phyloP scores from a whole-genome alignment of 2,329 filamentous ascomycete genomes.

The Trichoderma koningiopsis region DNA sequence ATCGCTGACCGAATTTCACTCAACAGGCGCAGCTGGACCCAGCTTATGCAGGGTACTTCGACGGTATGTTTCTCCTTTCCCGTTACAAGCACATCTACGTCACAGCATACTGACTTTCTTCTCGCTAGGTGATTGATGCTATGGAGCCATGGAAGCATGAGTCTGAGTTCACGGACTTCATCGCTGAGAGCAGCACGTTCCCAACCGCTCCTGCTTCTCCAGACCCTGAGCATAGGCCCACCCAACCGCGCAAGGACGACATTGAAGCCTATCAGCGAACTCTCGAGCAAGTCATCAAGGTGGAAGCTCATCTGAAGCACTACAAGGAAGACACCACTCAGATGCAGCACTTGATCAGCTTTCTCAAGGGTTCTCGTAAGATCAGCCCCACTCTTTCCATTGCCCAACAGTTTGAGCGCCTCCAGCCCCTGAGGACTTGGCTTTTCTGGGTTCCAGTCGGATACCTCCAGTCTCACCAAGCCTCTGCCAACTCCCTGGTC shows the following conservation, averaged over 20 bases:
- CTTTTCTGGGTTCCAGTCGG: constrained; percentile 93
- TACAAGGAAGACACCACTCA: constrained; percentile 70
- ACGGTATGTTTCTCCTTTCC: constrained; percentile 62
- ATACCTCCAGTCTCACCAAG: constrained; percentile 74
- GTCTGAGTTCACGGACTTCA: constrained; percentile 81
- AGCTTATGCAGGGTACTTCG: constrained; percentile 86
- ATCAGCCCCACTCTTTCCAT: constrained; percentile 70
- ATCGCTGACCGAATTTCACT: constrained; percentile 39
- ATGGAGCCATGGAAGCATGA: constrained; percentile 93
- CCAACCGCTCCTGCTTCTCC: constrained; percentile 67
- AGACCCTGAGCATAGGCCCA: constrained; percentile 61
- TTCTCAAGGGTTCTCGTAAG: constrained; percentile 71
- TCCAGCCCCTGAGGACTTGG: constrained; percentile 88
- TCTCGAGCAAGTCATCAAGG: constrained; percentile 66
- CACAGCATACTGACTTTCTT: constrained; percentile 3
- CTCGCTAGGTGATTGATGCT: constrained; percentile 74
- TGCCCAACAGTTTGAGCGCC: constrained; percentile 84
- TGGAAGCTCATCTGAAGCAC: constrained; percentile 69
- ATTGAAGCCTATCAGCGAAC: constrained; percentile 67
- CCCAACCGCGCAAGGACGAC: constrained; percentile 69
- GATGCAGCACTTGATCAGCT: constrained; percentile 69
- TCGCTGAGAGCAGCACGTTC: constrained; percentile 76
- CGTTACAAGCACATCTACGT: neutral
- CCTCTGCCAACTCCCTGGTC: constrained; percentile 75
- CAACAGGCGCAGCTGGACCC: constrained; percentile 84